These are phyloP conservation scores for Pelargonium australe DNA, from an alignment of 441 rosid species.

Conservation along the genomic window DNA sequence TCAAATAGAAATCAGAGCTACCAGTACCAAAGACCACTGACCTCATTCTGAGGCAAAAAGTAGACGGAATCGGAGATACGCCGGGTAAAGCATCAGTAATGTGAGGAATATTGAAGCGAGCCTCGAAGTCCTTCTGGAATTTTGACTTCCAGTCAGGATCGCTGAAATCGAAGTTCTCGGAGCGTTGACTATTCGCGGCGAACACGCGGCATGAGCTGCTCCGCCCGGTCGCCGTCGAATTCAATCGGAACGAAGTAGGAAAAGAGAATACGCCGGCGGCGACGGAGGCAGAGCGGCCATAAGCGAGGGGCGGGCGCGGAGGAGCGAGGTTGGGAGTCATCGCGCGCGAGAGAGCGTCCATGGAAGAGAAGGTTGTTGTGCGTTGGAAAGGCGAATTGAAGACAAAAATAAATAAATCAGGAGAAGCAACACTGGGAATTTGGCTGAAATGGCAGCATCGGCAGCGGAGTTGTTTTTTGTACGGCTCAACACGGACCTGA, in stretches of 20 bases:
- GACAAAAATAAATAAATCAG: conserved; percentile 47
- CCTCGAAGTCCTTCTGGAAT: conserved; percentile 58
- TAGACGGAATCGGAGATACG: conserved; percentile 59
- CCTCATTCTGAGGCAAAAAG: conserved; percentile 94
- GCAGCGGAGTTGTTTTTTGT: no score
- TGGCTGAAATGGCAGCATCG: no score
- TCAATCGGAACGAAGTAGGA: conserved; percentile 17
- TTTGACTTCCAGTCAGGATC: conserved; percentile 73
- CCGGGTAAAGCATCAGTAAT: conserved; percentile 70
- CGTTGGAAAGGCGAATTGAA: neutral
- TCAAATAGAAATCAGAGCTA: neutral
- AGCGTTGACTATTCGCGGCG: conserved; percentile 17
- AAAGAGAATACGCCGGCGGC: conserved; percentile 16
- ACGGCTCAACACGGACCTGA: no score
- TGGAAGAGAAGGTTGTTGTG: conserved; percentile 12
- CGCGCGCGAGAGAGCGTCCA: conserved; percentile 41
- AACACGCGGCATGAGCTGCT: conserved; percentile 15
- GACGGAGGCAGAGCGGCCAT: no score
- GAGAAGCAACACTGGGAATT: conserved; percentile 23
- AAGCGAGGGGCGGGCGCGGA: neutral
- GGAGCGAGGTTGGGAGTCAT: conserved; percentile 18
- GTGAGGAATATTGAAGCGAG: conserved; percentile 69
- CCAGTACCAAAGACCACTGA: conserved; percentile 4
- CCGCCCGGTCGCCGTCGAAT: conserved; percentile 6
- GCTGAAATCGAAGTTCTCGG: conserved; percentile 37